Conservation (phyloP, 2,329 filamentous ascomycete genomes). For the Neopestalotiopsis rosae region DNA sequence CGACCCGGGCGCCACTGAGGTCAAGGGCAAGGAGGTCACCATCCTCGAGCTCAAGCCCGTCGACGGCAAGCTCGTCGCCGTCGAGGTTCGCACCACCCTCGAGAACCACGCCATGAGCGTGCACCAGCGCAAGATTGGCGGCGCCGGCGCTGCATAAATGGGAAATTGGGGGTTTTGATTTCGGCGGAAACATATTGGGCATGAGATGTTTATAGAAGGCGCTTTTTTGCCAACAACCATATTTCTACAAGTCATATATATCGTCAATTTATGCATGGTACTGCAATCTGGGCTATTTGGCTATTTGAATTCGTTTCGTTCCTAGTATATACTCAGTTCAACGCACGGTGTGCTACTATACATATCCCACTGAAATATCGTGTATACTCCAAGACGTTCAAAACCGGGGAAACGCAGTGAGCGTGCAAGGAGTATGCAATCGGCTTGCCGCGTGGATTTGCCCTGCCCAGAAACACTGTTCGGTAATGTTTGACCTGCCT, state of each 20-base stretch:
- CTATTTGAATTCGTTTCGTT: neutral
- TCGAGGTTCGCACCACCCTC: conserved; percentile 14
- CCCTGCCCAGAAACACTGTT: no score
- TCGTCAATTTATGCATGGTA: neutral
- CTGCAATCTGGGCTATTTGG: neutral
- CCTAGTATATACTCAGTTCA: neutral
- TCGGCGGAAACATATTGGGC: no score
- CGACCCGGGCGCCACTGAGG: conserved; percentile 1
- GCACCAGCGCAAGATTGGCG: conserved; percentile 7
- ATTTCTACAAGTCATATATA: neutral
- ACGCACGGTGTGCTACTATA: neutral
- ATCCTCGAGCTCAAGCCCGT: conserved; percentile 16
- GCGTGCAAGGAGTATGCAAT: neutral
- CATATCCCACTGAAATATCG: neutral
- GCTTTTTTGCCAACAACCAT: neutral
- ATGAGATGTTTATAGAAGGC: no score
- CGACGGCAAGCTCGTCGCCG: conserved; percentile 15
- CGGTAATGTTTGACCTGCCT: no score
- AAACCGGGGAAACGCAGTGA: neutral
- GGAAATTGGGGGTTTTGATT: no score
- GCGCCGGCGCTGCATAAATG: neutral
- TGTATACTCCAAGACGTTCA: neutral
- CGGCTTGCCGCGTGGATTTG: neutral
- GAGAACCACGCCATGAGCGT: conserved; percentile 17
- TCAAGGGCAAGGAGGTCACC: conserved; percentile 18